These are phyloP conservation scores for Adansonia rubrostipa DNA, from an alignment of 441 rosid genomes.

Conservation along the genomic window DNA sequence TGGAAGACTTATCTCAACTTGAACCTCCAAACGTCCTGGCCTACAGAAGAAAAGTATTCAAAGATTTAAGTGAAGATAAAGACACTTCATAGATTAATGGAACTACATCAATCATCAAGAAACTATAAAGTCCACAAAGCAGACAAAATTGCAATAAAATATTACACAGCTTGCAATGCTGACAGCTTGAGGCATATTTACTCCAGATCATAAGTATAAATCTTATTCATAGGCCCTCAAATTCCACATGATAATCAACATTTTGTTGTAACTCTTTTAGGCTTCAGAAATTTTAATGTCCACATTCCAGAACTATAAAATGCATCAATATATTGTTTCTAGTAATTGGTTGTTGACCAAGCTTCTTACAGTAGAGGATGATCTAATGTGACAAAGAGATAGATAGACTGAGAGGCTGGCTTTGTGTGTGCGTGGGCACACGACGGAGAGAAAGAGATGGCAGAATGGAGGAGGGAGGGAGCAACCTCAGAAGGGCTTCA, in stretches of 20 bases:
- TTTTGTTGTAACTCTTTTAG: not conserved
- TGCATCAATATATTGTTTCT: constrained; percentile 1
- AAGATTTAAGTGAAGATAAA: constrained; percentile 21
- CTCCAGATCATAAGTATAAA: constrained; percentile 8
- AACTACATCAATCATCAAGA: constrained; percentile 15
- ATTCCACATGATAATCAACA: not conserved
- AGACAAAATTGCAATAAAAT: not conserved
- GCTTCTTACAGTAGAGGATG: not conserved
- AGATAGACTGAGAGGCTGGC: not conserved
- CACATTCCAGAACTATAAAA: not conserved
- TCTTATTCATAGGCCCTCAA: constrained; percentile 3
- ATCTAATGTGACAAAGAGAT: not conserved
- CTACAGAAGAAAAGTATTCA: constrained; percentile 41
- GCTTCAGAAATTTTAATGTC: not conserved
- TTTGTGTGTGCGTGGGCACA: not conserved
- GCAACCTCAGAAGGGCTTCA: constrained; percentile 94
- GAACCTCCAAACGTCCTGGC: constrained; percentile 98
- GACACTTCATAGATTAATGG: not conserved
- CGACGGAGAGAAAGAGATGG: not conserved
- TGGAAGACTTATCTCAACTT: constrained; percentile 98
- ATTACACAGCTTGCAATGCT: not conserved
- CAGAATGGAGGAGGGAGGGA: constrained; percentile 25
- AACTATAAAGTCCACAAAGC: not conserved
- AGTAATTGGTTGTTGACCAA: constrained; percentile 21
- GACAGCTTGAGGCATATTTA: constrained; percentile 8